A percentile compares a stretch with the other conserved stretches of the same genome.
Evolutionary conservation across 371 early-diverging fungal genomes (phyloP).

Genomic region (Batkoa obscura): DNA sequence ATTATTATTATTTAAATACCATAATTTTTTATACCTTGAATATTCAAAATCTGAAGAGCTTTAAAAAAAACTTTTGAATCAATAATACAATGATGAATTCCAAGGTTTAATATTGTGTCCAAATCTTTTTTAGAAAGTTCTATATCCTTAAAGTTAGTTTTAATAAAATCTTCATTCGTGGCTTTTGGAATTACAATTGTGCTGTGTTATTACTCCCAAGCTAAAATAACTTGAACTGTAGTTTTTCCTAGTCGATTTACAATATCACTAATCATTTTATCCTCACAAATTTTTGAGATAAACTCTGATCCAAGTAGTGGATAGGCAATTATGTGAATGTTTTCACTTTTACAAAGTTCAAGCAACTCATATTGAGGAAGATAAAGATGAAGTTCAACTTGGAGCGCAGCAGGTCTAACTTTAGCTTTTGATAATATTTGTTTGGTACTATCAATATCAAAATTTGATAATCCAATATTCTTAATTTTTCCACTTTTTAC

Average conservation of each 20-base stretch:
- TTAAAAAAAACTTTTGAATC: no score
- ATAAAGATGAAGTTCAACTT: constrained; percentile 51
- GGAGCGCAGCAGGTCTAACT: constrained; percentile 24
- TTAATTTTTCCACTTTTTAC: constrained; percentile 22
- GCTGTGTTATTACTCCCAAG: constrained; percentile 24
- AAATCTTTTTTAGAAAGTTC: constrained; percentile 28
- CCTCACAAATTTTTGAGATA: constrained; percentile 17
- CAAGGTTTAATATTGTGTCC: constrained; percentile 9
- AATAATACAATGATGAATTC: no score
- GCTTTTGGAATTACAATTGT: constrained; percentile 35
- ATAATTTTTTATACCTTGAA: no score
- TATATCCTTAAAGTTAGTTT: constrained; percentile 28
- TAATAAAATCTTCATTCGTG: constrained; percentile 19
- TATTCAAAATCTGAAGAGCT: no score
- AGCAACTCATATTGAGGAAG: constrained; percentile 30
- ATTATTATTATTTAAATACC: no score
- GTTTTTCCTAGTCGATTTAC: constrained; percentile 21
- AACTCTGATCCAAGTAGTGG: constrained; percentile 36
- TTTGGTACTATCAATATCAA: constrained; percentile 22
- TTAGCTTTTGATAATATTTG: constrained; percentile 25
- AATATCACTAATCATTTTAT: constrained; percentile 20
- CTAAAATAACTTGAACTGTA: constrained; percentile 23
- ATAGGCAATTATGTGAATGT: constrained; percentile 35
- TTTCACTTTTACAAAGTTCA: constrained; percentile 21
- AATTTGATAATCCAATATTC: constrained; percentile 42